These are phyloP conservation scores for Xylariaceae sp. DNA, from an alignment of 2,329 filamentous ascomycete species.

Conservation along the genomic window DNA sequence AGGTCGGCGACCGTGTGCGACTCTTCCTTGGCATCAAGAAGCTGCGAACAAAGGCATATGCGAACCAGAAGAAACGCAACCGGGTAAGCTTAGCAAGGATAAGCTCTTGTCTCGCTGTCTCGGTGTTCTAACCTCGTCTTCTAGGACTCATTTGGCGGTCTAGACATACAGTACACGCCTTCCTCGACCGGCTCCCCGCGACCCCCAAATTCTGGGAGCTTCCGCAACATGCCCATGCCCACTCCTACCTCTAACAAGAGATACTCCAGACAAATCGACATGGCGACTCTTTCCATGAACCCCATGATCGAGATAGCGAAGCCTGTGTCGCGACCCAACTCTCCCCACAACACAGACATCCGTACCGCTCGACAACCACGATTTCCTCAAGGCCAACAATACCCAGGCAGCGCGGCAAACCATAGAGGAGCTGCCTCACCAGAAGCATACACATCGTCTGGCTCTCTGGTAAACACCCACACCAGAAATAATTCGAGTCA, in stretches of 20 bases:
- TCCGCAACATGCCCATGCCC: slow-evolving; percentile 39
- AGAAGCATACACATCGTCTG: slow-evolving; percentile 53
- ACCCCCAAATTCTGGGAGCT: slow-evolving; percentile 47
- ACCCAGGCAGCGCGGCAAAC: slow-evolving; percentile 45
- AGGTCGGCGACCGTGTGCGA: slow-evolving; percentile 91
- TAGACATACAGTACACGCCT: slow-evolving; percentile 62
- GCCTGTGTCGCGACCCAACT: slow-evolving; percentile 63
- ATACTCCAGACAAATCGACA: slow-evolving; percentile 59
- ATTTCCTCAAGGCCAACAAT: slow-evolving; percentile 48
- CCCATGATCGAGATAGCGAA: slow-evolving; percentile 45
- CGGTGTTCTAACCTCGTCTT: slow-evolving; percentile 10
- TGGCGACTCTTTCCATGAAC: slow-evolving; percentile 32
- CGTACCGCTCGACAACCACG: slow-evolving; percentile 48
- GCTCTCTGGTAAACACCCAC: slow-evolving; percentile 62
- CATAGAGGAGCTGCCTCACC: slow-evolving; percentile 56
- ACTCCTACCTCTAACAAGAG: slow-evolving; percentile 52
- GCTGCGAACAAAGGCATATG: slow-evolving; percentile 69
- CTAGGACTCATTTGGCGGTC: slow-evolving; percentile 77
- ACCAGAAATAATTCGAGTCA: slow-evolving; percentile 77
- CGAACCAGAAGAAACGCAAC: slow-evolving; percentile 78
- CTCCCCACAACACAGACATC: slow-evolving; percentile 59
- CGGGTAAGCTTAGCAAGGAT: slow-evolving; percentile 59
- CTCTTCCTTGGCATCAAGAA: slow-evolving; percentile 85
- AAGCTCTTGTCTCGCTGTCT: too few species aligned
- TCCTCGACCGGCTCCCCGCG: slow-evolving; percentile 64